Evolutionary conservation across 2,329 filamentous ascomycete genomes (phyloP), one percentile per base, ranked within the genome.

Genomic region (Ophiostoma ulmi): DNA sequence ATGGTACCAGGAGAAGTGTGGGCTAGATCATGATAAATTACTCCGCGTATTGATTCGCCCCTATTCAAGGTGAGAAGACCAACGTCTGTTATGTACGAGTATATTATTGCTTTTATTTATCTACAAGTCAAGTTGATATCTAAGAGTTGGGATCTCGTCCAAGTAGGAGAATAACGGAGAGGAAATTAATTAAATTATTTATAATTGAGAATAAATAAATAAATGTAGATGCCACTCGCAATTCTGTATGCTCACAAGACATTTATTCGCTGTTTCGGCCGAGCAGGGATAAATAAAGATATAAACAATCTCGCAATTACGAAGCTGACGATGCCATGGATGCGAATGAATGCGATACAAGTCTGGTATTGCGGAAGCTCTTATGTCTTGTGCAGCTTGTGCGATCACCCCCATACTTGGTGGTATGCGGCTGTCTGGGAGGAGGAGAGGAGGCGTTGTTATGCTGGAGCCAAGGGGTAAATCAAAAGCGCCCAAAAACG

Each of bases 291-390:
- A 48, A 48, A 48, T 0, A 48, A 48, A 20, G 0, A 48, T 26
- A 26, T 3, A 48, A 10, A 58, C 3, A 26, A 26, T 4, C 52
- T 58, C 52, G 52, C 52, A 58, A 58, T 58, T 58, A 58, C 52
- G 52, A 58, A 58, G 22, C 52, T 58, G 52, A 14, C 52, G 52
- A 58, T 58, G 52, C 44, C 44, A 48, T 58, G 52, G n/a, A 58
- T 58, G n/a, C 11, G 8, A 58, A 58, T n/a, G 52, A 17, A 58
- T 58, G 52, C 26, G 52, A 58, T 58, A 58, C 52, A 58, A 22
- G 52, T 58, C 52, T 58, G 52, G 52, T 26, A 58, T 58, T 58
- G 52, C 52, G 52, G 52, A 58, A 58, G 52, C 52, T 58, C n/a
- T 58, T 4, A n/a, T 58, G 52, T 58, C 52, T 58, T 17, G 22